These are phyloP conservation scores for Senna tora DNA, from an alignment of 306 rosid genomes.

Conservation along the genomic window DNA sequence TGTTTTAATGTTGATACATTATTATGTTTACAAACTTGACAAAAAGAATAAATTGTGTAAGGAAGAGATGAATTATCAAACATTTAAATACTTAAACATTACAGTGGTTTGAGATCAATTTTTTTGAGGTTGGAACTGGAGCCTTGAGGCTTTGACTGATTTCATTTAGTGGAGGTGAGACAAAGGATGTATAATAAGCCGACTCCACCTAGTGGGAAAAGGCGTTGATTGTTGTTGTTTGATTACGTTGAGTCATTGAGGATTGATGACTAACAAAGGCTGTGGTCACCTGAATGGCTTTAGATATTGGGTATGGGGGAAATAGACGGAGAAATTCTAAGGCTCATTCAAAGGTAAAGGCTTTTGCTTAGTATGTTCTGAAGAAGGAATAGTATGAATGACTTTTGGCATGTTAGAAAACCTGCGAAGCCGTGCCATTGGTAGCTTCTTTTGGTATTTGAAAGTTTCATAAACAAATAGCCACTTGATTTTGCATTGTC, in stretches of 20 bases:
- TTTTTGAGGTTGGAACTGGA: conserved; percentile 13
- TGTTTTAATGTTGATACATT: background rate
- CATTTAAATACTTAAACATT: background rate
- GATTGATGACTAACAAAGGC: background rate
- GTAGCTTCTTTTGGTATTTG: background rate
- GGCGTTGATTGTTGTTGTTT: no score
- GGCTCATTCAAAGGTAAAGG: background rate
- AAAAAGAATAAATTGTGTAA: background rate
- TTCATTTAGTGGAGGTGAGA: background rate
- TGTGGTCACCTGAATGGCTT: background rate
- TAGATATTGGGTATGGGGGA: background rate
- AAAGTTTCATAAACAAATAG: background rate
- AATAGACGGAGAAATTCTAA: background rate
- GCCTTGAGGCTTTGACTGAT: conserved; percentile 16
- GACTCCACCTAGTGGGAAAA: no score
- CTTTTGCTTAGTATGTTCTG: background rate
- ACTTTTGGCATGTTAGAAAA: background rate
- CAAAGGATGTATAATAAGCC: background rate
- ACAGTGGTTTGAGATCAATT: conserved; percentile 15
- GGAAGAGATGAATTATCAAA: background rate
- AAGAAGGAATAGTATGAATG: background rate
- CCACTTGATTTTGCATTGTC: background rate
- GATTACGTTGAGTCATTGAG: background rate
- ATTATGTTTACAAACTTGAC: background rate
- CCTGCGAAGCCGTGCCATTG: background rate